phyloP scores from a whole-genome alignment of 176 grass and related monocot species.

The Oryza officinalis region DNA sequence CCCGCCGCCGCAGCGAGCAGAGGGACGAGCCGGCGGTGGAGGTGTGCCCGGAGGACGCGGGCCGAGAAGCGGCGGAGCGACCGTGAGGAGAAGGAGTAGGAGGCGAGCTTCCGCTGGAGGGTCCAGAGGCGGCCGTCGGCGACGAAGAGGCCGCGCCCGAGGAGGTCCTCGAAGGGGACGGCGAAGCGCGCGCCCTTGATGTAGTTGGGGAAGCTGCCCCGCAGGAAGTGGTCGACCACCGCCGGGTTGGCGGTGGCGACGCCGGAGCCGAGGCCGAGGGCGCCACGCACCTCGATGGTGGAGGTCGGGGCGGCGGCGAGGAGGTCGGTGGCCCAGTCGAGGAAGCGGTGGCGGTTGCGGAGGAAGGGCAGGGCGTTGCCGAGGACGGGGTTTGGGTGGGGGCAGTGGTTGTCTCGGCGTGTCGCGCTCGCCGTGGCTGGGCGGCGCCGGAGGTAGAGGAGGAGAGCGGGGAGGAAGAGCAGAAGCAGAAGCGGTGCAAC shows the following conservation, averaged over 20 bases:
- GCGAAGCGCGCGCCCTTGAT: conserved; percentile 64
- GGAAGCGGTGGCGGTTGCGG: conserved; percentile 70
- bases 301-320: conserved; percentile 46
- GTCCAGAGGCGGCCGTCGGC: conserved; percentile 56
- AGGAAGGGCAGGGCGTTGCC: conserved; percentile 55
- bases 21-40: conserved; percentile 46
- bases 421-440: neutral
- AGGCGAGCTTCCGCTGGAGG: conserved; percentile 68
- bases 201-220: conserved; percentile 57
- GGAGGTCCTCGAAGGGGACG: conserved; percentile 46
- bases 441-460: conserved; percentile 4
- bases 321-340: conserved; percentile 73
- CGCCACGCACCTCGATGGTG: conserved; percentile 57
- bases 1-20: conserved; percentile 41
- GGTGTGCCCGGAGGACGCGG: conserved; percentile 38
- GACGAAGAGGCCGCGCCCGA: conserved; percentile 56
- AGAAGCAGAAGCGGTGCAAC: neutral
- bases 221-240: conserved; percentile 57
- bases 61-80: conserved; percentile 47
- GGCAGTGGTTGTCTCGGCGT: conserved; percentile 43
- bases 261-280: conserved; percentile 51
- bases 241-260: conserved; percentile 61
- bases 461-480: conserved; percentile 20
- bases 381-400: conserved; percentile 54
- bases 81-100: conserved; percentile 57